These are phyloP conservation scores for Lomentospora prolificans DNA, from an alignment of 2,329 filamentous ascomycete species.

Conservation along the genomic window DNA sequence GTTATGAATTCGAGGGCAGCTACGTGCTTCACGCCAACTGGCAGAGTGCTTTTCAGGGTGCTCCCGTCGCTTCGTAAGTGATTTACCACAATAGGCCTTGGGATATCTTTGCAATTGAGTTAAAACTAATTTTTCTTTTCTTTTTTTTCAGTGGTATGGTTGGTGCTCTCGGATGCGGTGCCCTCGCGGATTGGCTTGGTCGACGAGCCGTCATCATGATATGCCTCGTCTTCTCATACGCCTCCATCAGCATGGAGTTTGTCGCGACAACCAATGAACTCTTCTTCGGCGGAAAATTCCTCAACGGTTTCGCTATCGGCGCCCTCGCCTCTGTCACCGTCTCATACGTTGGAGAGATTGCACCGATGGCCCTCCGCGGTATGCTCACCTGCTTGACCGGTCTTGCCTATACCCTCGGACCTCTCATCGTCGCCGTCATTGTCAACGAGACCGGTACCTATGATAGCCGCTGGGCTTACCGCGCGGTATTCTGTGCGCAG, in stretches of 20 bases:
- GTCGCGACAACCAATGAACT: conserved; percentile 27
- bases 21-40: not conserved
- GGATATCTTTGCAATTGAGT: too few species aligned
- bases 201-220: conserved; percentile 22
- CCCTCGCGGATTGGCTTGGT: conserved; percentile 26
- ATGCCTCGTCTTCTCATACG: conserved; percentile 24
- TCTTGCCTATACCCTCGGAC: conserved; percentile 21
- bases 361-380: conserved; percentile 19
- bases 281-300: conserved; percentile 31
- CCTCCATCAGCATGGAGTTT: conserved; percentile 29
- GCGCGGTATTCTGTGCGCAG: conserved; percentile 17
- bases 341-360: conserved; percentile 21
- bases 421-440: conserved; percentile 21
- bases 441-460: conserved; percentile 20
- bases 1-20: not conserved
- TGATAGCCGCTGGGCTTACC: conserved; percentile 24
- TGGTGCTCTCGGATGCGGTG: conserved; percentile 22
- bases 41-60: not conserved
- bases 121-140: not conserved
- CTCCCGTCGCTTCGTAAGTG: not conserved
- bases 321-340: conserved; percentile 17
- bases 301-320: conserved; percentile 28
- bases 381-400: conserved; percentile 20
- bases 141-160: conserved; percentile 10
- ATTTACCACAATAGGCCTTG: not conserved